These are phyloP conservation scores for Jackrogersella multiformis DNA, from an alignment of 495 filamentous ascomycete genomes.

Conservation along the genomic window DNA sequence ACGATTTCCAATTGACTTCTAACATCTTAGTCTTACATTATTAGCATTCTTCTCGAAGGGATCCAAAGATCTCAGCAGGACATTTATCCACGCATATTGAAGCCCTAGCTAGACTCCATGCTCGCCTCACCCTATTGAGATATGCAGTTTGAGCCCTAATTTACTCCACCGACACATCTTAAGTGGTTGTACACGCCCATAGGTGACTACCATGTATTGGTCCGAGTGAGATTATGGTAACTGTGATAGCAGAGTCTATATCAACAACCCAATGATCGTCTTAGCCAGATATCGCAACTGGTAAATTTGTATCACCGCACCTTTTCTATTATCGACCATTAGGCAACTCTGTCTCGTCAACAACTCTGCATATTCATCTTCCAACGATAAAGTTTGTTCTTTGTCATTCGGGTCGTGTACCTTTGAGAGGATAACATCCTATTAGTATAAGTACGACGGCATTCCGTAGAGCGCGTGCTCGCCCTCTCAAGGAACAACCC, in stretches of 20 bases:
- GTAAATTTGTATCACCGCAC: slow-evolving; percentile 36
- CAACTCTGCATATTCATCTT: slow-evolving; percentile 14
- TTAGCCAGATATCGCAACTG: slow-evolving; percentile 12
- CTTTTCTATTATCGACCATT: slow-evolving; percentile 14
- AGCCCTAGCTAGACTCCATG: slow-evolving; percentile 21
- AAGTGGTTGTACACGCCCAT: slow-evolving; percentile 28
- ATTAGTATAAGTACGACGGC: slow-evolving; percentile 32
- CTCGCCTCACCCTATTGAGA: slow-evolving; percentile 30
- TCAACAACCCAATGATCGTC: slow-evolving; percentile 29
- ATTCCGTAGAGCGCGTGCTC: slow-evolving; percentile 15
- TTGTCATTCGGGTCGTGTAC: not conserved
- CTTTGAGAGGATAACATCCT: slow-evolving; percentile 8
- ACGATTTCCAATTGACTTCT: slow-evolving; percentile 17
- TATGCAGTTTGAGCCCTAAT: slow-evolving; percentile 42
- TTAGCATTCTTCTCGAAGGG: no score
- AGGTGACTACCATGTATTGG: slow-evolving; percentile 16
- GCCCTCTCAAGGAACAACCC: slow-evolving; percentile 11
- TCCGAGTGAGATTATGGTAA: slow-evolving; percentile 21
- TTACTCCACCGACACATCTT: slow-evolving; percentile 23
- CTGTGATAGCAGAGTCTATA: slow-evolving; percentile 25
- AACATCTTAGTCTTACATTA: slow-evolving; percentile 16
- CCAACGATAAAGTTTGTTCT: slow-evolving; percentile 26
- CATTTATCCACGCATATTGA: slow-evolving; percentile 23
- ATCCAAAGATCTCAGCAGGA: slow-evolving; percentile 21
- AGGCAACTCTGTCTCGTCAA: slow-evolving; percentile 21